Conservation (phyloP, 2,329 filamentous ascomycete species). For the Cercospora beticola region DNA sequence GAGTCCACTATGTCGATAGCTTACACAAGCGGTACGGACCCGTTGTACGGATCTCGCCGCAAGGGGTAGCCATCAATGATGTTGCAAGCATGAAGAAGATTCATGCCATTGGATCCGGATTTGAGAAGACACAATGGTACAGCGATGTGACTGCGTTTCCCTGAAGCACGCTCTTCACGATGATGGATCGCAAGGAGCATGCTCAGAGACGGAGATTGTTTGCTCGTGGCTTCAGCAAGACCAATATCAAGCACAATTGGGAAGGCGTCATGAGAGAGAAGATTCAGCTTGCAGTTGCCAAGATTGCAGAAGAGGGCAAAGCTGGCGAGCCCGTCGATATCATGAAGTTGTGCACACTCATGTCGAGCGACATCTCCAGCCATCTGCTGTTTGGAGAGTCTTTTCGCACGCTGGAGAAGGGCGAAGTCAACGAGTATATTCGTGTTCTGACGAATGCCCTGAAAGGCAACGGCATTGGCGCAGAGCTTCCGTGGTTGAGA, state of each 20-base stretch:
- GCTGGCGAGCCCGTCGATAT: slow-evolving; percentile 41
- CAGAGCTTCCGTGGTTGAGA: slow-evolving; percentile 36
- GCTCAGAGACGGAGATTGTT: slow-evolving; percentile 40
- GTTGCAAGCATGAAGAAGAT: slow-evolving; percentile 34
- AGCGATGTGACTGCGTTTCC: slow-evolving; percentile 20
- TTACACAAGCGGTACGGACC: slow-evolving; percentile 39
- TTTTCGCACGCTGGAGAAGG: slow-evolving; percentile 42
- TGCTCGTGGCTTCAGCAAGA: slow-evolving; percentile 40
- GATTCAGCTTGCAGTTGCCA: slow-evolving; percentile 36
- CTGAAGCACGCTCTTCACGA: slow-evolving; percentile 40
- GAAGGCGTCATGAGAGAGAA: slow-evolving; percentile 39
- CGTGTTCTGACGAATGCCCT: slow-evolving; percentile 33
- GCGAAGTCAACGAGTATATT: slow-evolving; percentile 37
- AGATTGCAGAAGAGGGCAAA: slow-evolving; percentile 34
- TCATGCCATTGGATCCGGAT: slow-evolving; percentile 32
- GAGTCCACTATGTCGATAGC: slow-evolving; percentile 42
- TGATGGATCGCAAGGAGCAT: slow-evolving; percentile 41
- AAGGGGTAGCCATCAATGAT: slow-evolving; percentile 35
- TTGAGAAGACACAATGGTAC: slow-evolving; percentile 36
- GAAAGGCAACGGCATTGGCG: slow-evolving; percentile 35
- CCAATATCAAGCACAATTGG: slow-evolving; percentile 40
- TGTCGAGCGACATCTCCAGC: slow-evolving; percentile 43
- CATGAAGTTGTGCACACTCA: slow-evolving; percentile 44
- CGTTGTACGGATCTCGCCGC: slow-evolving; percentile 34
- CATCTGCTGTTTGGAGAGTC: slow-evolving; percentile 43